phyloP scores from a whole-genome alignment of 345 rosid genomes.

The Eucalyptus virginea region DNA sequence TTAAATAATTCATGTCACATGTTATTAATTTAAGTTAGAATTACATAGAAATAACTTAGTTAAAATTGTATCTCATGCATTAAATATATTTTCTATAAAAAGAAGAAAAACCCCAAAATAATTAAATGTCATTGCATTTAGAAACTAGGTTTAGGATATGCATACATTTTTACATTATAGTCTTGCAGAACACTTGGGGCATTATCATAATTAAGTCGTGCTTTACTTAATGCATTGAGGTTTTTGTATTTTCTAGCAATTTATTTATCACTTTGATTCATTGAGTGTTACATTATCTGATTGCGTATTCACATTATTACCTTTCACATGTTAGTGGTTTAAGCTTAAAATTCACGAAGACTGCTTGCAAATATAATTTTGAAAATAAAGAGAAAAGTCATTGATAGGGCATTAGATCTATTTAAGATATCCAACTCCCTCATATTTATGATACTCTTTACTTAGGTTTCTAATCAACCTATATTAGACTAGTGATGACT shows the following conservation, averaged over 20 bases:
- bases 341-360: neutral
- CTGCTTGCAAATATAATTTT: neutral
- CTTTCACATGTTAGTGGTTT: neutral
- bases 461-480: neutral
- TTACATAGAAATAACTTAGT: neutral
- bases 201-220: neutral
- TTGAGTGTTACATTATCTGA: neutral
- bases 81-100: no score
- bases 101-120: neutral
- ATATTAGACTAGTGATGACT: no score
- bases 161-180: neutral
- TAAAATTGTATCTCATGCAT: neutral
- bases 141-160: neutral
- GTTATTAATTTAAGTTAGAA: neutral
- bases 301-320: neutral
- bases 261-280: neutral
- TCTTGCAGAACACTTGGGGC: neutral
- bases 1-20: neutral
- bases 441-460: neutral
- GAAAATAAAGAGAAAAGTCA: neutral
- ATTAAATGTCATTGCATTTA: neutral
- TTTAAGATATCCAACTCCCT: neutral
- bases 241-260: neutral
- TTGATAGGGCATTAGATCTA: neutral
- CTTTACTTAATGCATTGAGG: neutral